Evolutionary conservation across 1,284 basidiomycete species (phyloP).

Genomic region (Pulchroboletus neoregius): DNA sequence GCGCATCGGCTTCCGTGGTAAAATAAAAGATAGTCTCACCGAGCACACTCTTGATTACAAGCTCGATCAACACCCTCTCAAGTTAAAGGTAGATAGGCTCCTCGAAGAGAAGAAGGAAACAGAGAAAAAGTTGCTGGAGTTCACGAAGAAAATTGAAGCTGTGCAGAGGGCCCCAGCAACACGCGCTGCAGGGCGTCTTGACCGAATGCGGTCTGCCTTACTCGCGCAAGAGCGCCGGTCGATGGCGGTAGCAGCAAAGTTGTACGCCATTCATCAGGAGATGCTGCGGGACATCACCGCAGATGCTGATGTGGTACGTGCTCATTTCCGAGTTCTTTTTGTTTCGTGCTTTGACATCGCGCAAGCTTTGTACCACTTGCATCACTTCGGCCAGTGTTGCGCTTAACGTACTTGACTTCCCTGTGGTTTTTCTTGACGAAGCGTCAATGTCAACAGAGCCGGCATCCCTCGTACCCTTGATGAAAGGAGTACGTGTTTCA

Average conservation of each 20-base stretch:
- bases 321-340: constrained; percentile 1
- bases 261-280: constrained; percentile 47
- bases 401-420: constrained; percentile 76
- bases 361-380: constrained; percentile 80
- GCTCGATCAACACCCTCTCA: constrained; percentile 60
- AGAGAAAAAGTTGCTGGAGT: constrained; percentile 27
- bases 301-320: constrained; percentile 70
- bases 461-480: constrained; percentile 78
- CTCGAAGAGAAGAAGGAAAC: constrained; percentile 34
- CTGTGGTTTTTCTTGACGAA: constrained; percentile 91
- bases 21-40: constrained; percentile 54
- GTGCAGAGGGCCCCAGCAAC: constrained; percentile 17
- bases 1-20: constrained; percentile 68
- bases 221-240: constrained; percentile 36
- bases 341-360: constrained; percentile 10
- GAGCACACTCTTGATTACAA: constrained; percentile 65
- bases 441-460: constrained; percentile 96
- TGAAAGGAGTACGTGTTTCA: constrained; percentile 72
- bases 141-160: constrained; percentile 28
- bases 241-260: constrained; percentile 37
- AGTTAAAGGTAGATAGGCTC: constrained; percentile 41
- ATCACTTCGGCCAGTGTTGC: constrained; percentile 62
- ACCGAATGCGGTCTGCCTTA: constrained; percentile 42
- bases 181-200: constrained; percentile 28
- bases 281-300: constrained; percentile 60